These are phyloP conservation scores for Tuber microsphaerosporum DNA, from an alignment of 495 filamentous ascomycete species.

Conservation along the genomic window DNA sequence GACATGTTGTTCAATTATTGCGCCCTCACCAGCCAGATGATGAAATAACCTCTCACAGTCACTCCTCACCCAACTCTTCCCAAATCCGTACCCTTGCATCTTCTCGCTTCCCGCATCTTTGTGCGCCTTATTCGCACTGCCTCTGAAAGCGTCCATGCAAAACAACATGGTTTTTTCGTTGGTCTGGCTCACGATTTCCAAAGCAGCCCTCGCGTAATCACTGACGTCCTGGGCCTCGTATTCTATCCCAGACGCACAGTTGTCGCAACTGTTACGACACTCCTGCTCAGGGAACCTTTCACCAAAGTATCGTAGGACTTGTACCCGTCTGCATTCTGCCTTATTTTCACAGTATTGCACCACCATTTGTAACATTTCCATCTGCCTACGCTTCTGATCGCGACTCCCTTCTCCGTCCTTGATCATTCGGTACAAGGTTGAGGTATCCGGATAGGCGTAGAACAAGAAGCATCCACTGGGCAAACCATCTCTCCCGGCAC, in stretches of 20 bases:
- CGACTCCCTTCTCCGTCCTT: constrained; percentile 62
- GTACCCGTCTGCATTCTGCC: constrained; percentile 74
- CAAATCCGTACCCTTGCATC: constrained; percentile 45
- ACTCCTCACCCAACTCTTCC: constrained; percentile 46
- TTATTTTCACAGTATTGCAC: constrained; percentile 81
- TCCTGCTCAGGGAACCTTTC: constrained; percentile 66
- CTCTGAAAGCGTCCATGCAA: constrained; percentile 49
- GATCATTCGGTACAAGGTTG: constrained; percentile 63
- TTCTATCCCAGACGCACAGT: constrained; percentile 62
- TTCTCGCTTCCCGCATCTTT: constrained; percentile 40
- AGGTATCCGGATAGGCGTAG: constrained; percentile 70
- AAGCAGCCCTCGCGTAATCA: constrained; percentile 58
- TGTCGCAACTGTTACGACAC: constrained; percentile 74
- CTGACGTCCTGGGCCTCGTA: constrained; percentile 71
- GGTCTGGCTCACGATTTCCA: constrained; percentile 58
- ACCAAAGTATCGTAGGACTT: constrained; percentile 86
- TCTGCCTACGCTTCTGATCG: constrained; percentile 75
- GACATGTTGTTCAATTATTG: constrained; percentile 49
- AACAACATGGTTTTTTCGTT: constrained; percentile 50
- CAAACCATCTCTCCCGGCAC: constrained; percentile 85
- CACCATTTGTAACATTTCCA: constrained; percentile 74
- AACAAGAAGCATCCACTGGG: constrained; percentile 83
- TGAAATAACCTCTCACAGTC: constrained; percentile 50
- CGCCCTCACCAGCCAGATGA: constrained; percentile 44
- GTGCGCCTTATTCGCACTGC: constrained; percentile 43